Percentiles rank a stretch among this genome's conserved stretches.
Conservation (phyloP, 768 basidiomycete species). For the Boletellus ananiceps region DNA sequence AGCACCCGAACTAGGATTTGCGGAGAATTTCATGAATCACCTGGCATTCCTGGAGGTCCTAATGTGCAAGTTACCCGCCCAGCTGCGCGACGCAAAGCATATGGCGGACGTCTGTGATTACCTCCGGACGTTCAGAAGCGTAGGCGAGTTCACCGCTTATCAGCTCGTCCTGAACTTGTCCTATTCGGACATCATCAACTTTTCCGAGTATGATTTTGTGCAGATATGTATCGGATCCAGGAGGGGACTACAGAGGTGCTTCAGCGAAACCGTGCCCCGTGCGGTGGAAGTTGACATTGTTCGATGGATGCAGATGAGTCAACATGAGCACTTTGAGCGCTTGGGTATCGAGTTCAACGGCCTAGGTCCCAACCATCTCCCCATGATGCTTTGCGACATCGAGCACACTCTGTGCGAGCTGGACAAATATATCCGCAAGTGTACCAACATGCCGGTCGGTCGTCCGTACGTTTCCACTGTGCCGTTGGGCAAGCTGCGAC, state of each 20-base stretch:
- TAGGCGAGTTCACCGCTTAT: constrained; percentile 72
- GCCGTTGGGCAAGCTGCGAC: constrained; percentile 22
- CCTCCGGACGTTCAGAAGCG: constrained; percentile 56
- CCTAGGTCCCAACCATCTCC: constrained; percentile 44
- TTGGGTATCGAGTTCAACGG: constrained; percentile 51
- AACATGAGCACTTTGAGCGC: constrained; percentile 56
- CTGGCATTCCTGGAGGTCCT: constrained; percentile 54
- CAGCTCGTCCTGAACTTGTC: constrained; percentile 61
- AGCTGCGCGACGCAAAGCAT: constrained; percentile 47
- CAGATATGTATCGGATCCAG: constrained; percentile 62
- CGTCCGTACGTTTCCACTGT: constrained; percentile 35
- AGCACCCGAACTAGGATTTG: constrained; percentile 51
- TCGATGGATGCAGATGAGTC: constrained; percentile 57
- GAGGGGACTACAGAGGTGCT: constrained; percentile 66
- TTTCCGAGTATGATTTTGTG: constrained; percentile 66
- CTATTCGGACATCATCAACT: constrained; percentile 55
- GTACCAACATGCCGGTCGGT: constrained; percentile 26
- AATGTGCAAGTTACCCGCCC: constrained; percentile 54
- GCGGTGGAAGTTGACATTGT: constrained; percentile 56
- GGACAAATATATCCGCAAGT: constrained; percentile 65
- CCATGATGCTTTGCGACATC: constrained; percentile 64
- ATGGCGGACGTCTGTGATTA: constrained; percentile 62
- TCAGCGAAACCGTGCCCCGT: constrained; percentile 40
- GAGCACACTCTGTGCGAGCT: constrained; percentile 79
- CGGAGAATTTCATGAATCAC: constrained; percentile 52